phyloP scores from a whole-genome alignment of 495 filamentous ascomycete genomes.

The Stereocaulon alpinum region DNA sequence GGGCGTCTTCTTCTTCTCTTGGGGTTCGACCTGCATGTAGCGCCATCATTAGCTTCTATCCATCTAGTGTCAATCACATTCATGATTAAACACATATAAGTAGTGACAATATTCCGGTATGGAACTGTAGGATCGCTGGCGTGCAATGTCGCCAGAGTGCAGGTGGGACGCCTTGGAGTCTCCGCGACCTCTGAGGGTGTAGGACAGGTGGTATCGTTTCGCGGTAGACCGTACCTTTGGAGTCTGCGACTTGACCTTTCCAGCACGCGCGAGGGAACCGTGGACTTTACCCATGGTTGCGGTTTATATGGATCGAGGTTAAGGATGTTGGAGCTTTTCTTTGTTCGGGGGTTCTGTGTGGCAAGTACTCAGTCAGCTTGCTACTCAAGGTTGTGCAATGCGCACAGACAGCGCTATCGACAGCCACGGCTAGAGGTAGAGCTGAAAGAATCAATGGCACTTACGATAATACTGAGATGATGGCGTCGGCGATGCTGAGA shows the following conservation, averaged over 20 bases:
- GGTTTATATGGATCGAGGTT: constrained; percentile 23
- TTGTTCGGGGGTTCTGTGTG: background rate
- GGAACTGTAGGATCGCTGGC: background rate
- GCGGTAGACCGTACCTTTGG: constrained; percentile 56
- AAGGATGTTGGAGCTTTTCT: background rate
- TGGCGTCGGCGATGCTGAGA: background rate
- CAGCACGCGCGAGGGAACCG: constrained; percentile 90
- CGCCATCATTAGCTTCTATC: constrained; percentile 7
- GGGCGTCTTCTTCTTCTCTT: constrained; percentile 85
- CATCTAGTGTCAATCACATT: background rate
- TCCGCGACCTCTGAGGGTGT: constrained; percentile 10
- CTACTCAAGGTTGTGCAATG: background rate
- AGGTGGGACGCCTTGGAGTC: background rate
- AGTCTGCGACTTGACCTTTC: constrained; percentile 90
- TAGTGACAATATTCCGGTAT: background rate
- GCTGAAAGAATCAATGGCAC: background rate
- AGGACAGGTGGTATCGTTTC: constrained; percentile 10
- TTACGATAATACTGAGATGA: background rate
- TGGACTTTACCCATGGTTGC: constrained; percentile 83
- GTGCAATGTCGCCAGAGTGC: background rate
- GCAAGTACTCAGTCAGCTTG: background rate
- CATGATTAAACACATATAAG: background rate
- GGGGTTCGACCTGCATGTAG: constrained; percentile 61
- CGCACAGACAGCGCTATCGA: too few species aligned
- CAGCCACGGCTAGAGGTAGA: background rate